phyloP scores from a whole-genome alignment of 768 basidiomycete genomes.

The Leccinum longicurvipes region DNA sequence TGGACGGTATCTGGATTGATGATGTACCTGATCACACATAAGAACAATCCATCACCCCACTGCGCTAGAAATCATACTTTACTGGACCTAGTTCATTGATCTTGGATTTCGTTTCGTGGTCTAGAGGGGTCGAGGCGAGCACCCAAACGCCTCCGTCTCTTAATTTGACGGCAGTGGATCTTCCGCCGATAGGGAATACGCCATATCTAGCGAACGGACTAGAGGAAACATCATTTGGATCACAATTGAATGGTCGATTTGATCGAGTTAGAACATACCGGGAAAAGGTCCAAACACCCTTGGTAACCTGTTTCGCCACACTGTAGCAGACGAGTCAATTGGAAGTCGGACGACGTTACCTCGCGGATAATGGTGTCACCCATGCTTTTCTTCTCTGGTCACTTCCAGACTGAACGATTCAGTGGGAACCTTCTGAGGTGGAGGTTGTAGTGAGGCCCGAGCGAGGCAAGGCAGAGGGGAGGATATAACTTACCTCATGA shows the following conservation, averaged over 20 bases:
- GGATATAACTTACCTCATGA: background rate
- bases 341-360: conserved; percentile 22
- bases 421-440: conserved; percentile 11
- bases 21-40: conserved; percentile 44
- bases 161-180: conserved; percentile 78
- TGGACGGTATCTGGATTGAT: conserved; percentile 57
- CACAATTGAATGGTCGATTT: background rate
- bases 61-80: conserved; percentile 37
- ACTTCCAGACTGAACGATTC: conserved; percentile 4
- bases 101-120: conserved; percentile 58
- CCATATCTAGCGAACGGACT: conserved; percentile 70
- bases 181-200: conserved; percentile 72
- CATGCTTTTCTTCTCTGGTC: conserved; percentile 18
- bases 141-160: conserved; percentile 71
- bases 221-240: conserved; percentile 10
- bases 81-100: conserved; percentile 66
- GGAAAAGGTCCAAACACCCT: conserved; percentile 65
- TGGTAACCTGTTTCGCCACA: conserved; percentile 37
- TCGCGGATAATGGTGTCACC: conserved; percentile 43
- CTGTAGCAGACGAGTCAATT: background rate
- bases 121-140: conserved; percentile 75
- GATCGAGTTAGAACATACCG: conserved; percentile 35
- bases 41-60: background rate
- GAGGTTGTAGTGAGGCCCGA: conserved; percentile 14
- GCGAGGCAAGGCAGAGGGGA: conserved; percentile 14